Evolutionary conservation across 2,329 filamentous ascomycete species (phyloP).

Genomic region (Microascus cirrosus): DNA sequence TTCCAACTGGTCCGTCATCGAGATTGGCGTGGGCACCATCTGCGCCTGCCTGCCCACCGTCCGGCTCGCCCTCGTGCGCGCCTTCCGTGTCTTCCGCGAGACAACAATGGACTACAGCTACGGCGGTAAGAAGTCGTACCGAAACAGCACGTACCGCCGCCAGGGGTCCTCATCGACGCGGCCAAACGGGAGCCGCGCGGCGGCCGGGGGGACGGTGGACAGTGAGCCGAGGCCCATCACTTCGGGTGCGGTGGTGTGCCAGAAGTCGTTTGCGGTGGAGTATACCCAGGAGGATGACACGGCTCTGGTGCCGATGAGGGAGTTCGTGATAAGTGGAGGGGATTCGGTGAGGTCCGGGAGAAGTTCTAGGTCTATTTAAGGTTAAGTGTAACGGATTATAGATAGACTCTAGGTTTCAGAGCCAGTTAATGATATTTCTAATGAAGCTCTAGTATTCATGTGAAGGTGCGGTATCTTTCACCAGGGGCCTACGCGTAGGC

Average conservation of each 20-base stretch:
- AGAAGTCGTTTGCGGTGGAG: neutral
- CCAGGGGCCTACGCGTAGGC: no score
- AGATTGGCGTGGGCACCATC: constrained; percentile 20
- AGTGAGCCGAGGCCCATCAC: neutral
- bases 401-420: neutral
- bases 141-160: neutral
- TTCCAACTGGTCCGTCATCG: constrained; percentile 18
- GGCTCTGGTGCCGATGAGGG: neutral
- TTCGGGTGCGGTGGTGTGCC: neutral
- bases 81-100: constrained; percentile 19
- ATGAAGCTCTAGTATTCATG: neutral
- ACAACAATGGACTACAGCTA: constrained; percentile 10
- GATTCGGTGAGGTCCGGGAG: neutral
- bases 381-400: neutral
- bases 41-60: constrained; percentile 20
- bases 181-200: neutral
- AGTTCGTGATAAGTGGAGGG: neutral
- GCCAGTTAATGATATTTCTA: neutral
- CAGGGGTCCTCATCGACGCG: neutral
- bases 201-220: neutral
- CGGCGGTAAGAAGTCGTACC: constrained; percentile 14
- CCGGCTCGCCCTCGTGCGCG: constrained; percentile 15
- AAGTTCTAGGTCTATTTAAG: neutral
- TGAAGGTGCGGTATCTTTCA: no score
- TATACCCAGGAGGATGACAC: neutral